phyloP scores from a whole-genome alignment of 768 basidiomycete species.

The Candolleomyces aberdarensis region DNA sequence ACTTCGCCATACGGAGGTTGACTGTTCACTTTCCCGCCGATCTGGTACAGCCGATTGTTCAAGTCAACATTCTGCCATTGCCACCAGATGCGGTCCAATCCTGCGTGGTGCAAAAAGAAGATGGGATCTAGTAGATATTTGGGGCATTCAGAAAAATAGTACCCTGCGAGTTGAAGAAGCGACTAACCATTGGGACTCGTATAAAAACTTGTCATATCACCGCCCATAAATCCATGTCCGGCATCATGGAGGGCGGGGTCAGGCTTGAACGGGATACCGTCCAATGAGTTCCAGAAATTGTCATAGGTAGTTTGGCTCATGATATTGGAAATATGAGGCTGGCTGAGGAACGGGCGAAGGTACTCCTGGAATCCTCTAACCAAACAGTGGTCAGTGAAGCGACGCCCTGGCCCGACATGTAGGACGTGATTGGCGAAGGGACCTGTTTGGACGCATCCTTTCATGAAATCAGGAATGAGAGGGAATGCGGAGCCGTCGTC shows the following conservation, averaged over 20 bases:
- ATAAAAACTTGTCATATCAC: constrained; percentile 2
- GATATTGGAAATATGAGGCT: neutral
- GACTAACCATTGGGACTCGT: constrained; percentile 5
- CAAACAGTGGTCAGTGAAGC: constrained; percentile 3
- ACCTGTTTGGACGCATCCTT: constrained; percentile 2
- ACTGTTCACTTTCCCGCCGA: neutral
- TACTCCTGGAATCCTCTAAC: neutral
- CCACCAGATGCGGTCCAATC: constrained; percentile 7
- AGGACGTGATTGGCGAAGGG: neutral
- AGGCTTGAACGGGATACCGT: neutral
- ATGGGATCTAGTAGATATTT: neutral
- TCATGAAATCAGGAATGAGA: neutral
- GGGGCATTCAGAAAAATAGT: neutral
- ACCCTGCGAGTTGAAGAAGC: neutral
- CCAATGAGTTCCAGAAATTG: constrained; percentile 1
- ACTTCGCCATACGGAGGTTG: neutral
- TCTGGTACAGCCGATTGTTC: neutral
- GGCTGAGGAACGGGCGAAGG: neutral
- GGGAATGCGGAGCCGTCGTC: neutral
- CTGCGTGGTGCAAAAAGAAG: constrained; percentile 4
- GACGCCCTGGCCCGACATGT: neutral
- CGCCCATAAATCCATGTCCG: constrained; percentile 1
- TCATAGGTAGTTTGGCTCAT: constrained; percentile 4
- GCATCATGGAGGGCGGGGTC: constrained; percentile 1
- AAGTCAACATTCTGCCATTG: constrained; percentile 1